These are phyloP conservation scores for Fusarium pilosicola DNA, from an alignment of 2,329 filamentous ascomycete genomes.

Conservation along the genomic window DNA sequence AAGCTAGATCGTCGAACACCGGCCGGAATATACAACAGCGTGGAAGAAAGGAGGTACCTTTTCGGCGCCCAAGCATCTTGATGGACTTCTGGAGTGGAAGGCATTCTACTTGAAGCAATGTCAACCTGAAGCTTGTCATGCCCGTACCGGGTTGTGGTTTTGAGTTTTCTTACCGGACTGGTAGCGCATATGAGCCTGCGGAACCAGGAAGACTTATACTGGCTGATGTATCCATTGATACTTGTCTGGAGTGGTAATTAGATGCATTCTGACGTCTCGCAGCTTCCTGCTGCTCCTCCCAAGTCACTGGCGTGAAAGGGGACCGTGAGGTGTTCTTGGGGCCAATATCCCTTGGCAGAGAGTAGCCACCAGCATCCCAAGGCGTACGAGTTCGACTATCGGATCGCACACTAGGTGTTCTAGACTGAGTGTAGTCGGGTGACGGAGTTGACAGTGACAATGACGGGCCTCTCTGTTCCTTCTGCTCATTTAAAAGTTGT, in stretches of 20 bases:
- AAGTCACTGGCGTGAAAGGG: conserved; percentile 35
- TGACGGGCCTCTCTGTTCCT: conserved; percentile 15
- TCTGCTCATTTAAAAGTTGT: conserved; percentile 3
- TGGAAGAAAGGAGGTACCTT: conserved; percentile 25
- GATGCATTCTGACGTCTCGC: conserved; percentile 14
- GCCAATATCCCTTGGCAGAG: conserved; percentile 55
- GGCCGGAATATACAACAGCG: not conserved
- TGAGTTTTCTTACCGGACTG: conserved; percentile 39
- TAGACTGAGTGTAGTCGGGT: conserved; percentile 45
- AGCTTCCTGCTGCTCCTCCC: conserved; percentile 40
- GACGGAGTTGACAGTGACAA: conserved; percentile 49
- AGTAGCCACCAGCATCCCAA: conserved; percentile 63
- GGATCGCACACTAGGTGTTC: conserved; percentile 33
- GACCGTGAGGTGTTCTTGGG: conserved; percentile 46
- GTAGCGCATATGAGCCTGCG: conserved; percentile 35
- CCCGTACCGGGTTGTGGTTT: not conserved
- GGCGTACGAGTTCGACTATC: conserved; percentile 53
- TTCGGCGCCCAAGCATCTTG: conserved; percentile 35
- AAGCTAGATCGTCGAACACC: not conserved
- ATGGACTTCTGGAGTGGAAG: conserved; percentile 33
- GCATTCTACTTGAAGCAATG: conserved; percentile 30
- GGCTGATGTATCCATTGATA: conserved; percentile 47
- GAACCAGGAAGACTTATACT: conserved; percentile 14
- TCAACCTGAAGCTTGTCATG: conserved; percentile 11
- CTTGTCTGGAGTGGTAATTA: conserved; percentile 44